Conservation (phyloP, 768 basidiomycete species). For the Psilocybe subaeruginosa region DNA sequence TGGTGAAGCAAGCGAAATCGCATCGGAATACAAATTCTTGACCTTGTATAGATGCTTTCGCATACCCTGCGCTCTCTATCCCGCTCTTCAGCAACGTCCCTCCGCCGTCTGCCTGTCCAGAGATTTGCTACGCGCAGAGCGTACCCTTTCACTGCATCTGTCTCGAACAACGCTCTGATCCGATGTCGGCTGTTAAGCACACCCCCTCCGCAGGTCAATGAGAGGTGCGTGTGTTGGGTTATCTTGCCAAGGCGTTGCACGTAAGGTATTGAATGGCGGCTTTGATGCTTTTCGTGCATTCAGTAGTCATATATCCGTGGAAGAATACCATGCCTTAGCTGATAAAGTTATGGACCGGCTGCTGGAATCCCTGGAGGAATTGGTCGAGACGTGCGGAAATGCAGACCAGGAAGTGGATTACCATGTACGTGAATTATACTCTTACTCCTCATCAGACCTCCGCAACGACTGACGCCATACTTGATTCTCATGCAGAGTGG, state of each 20-base stretch:
- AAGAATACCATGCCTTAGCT: slow-evolving; percentile 71
- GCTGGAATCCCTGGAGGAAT: slow-evolving; percentile 72
- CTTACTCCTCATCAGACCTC: neutral
- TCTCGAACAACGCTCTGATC: neutral
- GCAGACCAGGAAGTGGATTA: slow-evolving; percentile 85
- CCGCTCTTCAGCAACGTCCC: slow-evolving; percentile 24
- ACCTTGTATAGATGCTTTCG: slow-evolving; percentile 25
- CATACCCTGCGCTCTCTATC: slow-evolving; percentile 27
- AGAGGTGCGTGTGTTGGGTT: slow-evolving; percentile 44
- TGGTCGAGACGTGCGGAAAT: slow-evolving; percentile 64
- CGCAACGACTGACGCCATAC: neutral
- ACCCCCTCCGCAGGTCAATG: slow-evolving; percentile 58
- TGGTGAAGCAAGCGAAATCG: neutral
- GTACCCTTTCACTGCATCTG: neutral
- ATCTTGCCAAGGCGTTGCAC: no score
- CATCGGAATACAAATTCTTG: neutral
- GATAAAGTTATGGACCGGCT: slow-evolving; percentile 79
- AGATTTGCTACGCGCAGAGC: slow-evolving; percentile 9
- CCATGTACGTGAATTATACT: slow-evolving; percentile 52
- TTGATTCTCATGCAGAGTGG: slow-evolving; percentile 61
- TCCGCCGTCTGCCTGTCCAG: slow-evolving; percentile 21
- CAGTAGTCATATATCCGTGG: slow-evolving; percentile 52
- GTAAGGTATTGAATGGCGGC: neutral
- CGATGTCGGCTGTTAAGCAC: slow-evolving; percentile 44
- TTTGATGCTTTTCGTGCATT: neutral